These are phyloP conservation scores for Filosporella fistucella DNA, from an alignment of 495 filamentous ascomycete species.

Conservation along the genomic window DNA sequence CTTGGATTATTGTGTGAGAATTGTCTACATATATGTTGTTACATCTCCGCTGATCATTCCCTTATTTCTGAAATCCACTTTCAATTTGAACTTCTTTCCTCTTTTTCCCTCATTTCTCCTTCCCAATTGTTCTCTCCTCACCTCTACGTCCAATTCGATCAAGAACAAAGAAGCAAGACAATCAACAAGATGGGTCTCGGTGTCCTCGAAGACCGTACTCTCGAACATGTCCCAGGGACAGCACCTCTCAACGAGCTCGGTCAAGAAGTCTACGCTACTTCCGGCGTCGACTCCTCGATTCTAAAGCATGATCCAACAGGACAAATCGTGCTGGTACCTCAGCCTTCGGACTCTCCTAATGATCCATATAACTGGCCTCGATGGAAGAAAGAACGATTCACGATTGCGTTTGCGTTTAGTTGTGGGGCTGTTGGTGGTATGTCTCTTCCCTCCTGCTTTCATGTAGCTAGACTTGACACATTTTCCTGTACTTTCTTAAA, in stretches of 20 bases:
- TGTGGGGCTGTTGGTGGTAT: conserved; percentile 36
- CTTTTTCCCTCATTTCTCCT: too few species aligned
- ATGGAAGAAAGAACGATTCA: conserved; percentile 36
- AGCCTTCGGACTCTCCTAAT: conserved; percentile 38
- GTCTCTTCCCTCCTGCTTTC: too few species aligned
- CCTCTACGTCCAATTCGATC: too few species aligned
- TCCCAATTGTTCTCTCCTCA: too few species aligned
- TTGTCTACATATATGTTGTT: too few species aligned
- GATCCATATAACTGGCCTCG: conserved; percentile 46
- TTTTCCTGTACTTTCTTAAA: neutral
- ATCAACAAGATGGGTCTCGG: conserved; percentile 62
- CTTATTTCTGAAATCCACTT: too few species aligned
- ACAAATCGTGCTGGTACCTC: conserved; percentile 44
- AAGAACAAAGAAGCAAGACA: too few species aligned
- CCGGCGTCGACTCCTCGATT: conserved; percentile 31
- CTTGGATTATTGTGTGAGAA: too few species aligned
- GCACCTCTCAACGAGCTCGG: conserved; percentile 24
- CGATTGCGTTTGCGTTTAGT: conserved; percentile 29
- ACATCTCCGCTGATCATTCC: too few species aligned
- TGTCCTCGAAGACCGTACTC: conserved; percentile 51
- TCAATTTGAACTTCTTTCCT: too few species aligned
- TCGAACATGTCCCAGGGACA: conserved; percentile 58
- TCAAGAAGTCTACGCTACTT: conserved; percentile 9
- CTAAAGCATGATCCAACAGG: conserved; percentile 37
- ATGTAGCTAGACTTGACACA: neutral